Base-by-base conservation (phyloP, 345 rosid genomes). In the Corchorus capsularis region DNA sequence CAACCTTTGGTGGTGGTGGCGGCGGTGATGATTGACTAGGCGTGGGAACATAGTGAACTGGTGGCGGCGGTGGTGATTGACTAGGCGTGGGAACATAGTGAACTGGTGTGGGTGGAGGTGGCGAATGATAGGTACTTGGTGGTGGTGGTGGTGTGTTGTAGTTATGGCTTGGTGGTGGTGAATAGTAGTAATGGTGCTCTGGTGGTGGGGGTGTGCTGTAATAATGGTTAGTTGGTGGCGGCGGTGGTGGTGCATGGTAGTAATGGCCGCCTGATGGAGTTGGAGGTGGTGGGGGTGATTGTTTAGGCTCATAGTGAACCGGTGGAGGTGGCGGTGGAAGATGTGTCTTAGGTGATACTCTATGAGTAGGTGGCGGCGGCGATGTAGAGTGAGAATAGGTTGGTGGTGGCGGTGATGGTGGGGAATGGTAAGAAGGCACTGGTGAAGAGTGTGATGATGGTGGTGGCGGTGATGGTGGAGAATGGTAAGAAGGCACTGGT, bases 131-230 rank as follows among this genome's bases (percentile, higher is more conserved):
- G 5, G 46, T 20, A 45, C 54, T 66, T 22, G 71, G 71, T 45
- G 90, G 82, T 0, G 90, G 84, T 3, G 87, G 80, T 17, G 76
- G 85, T 46, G 85, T 6, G 75, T 72, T 20, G 68, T 66, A 72
- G 86, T 10, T 88, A 85, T 67, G 83, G 79, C 67, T 79, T 85
- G 27, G 79, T 71, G 57, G 79, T 67, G 63, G 89, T 19, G 66
- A 62, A 34, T 53, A 0, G 56, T 53, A 53, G 16, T 53, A 13
- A 53, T 59, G 3, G 3, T 9, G 2, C 11, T 4, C 86, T 3
- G 93, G 87, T 0, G 88, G 86, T 5, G 89, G 88, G 4, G 88
- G 80, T 57, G 82, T 49, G 60, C 80, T 53, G 71, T 83, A 73
- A 57, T 65, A 73, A 53, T 80, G 78, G 46, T 27, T 41, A 4